Percentiles rank a stretch among this genome's conserved stretches.
These are phyloP conservation scores for Globisporangium sylvaticum DNA, from an alignment of 352 stramenopile genomes.

Conservation along the genomic window DNA sequence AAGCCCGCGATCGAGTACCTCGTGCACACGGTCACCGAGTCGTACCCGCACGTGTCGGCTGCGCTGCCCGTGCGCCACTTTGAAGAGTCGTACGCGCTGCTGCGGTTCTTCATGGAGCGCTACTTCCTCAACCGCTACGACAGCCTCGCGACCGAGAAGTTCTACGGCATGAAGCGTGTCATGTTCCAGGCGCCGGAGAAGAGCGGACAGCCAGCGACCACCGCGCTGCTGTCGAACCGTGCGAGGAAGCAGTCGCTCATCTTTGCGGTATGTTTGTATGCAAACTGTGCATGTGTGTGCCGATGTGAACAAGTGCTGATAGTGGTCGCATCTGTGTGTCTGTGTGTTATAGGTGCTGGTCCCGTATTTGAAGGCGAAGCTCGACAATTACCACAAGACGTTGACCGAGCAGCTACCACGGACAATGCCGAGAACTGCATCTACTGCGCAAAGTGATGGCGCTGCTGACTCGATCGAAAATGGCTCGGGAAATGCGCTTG, in stretches of 20 bases:
- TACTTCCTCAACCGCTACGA: constrained; percentile 81
- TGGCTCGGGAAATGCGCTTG: neutral
- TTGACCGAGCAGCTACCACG: constrained; percentile 32
- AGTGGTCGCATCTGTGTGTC: neutral
- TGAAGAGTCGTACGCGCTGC: constrained; percentile 75
- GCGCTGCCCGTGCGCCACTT: constrained; percentile 56
- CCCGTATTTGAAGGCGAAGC: constrained; percentile 77
- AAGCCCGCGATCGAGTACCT: constrained; percentile 78
- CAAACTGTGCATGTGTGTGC: neutral
- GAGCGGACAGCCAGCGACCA: constrained; percentile 15
- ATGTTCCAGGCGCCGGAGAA: constrained; percentile 23
- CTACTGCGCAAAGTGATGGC: constrained; percentile 1
- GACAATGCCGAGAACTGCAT: neutral
- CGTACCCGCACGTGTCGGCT: constrained; percentile 60
- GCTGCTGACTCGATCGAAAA: neutral
- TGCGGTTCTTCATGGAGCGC: constrained; percentile 51
- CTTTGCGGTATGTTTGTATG: constrained; percentile 36
- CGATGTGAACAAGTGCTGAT: neutral
- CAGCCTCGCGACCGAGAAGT: constrained; percentile 74
- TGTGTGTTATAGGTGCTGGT: constrained; percentile 42
- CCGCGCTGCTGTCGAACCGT: constrained; percentile 34
- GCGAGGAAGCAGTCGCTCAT: constrained; percentile 54
- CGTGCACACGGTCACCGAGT: constrained; percentile 62
- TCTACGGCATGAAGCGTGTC: constrained; percentile 85
- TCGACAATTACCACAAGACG: constrained; percentile 59